Evolutionary conservation across 306 rosid genomes (phyloP).

Genomic region (Lathyrus oleraceus): DNA sequence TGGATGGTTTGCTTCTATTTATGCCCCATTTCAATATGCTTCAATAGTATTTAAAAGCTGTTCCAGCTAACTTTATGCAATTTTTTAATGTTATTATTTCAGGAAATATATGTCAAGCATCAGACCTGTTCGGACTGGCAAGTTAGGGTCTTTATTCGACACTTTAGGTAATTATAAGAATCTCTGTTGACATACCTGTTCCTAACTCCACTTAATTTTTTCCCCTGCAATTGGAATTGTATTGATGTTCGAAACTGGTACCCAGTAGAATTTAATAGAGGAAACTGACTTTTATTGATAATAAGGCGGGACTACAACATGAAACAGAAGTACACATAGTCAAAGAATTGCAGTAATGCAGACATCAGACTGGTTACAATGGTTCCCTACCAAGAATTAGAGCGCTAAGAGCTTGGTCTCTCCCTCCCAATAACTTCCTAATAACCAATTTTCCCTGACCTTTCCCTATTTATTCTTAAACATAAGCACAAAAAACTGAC

Average conservation of each 20-base stretch:
- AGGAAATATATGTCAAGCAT: constrained; percentile 89
- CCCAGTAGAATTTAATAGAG: not conserved
- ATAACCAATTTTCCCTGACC: not conserved
- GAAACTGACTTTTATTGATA: not conserved
- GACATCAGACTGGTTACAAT: not conserved
- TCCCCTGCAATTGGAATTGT: not conserved
- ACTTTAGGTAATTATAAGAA: constrained; percentile 59
- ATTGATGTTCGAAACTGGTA: not conserved
- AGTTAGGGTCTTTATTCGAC: constrained; percentile 60
- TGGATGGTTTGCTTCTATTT: constrained; percentile 75
- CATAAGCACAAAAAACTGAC: not conserved
- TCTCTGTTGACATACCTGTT: constrained; percentile 9
- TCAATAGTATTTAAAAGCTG: constrained; percentile 10
- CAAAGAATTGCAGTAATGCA: not conserved
- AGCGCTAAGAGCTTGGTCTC: not conserved
- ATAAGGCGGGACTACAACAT: not conserved
- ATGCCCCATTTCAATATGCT: not conserved
- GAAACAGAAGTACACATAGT: not conserved
- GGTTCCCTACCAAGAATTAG: not conserved
- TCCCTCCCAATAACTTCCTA: not conserved
- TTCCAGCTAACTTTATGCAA: constrained; percentile 24
- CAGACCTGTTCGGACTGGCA: constrained; percentile 68
- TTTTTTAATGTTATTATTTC: constrained; percentile 34
- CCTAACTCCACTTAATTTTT: constrained; percentile 10
- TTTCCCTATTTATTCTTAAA: not conserved